Evolutionary conservation across 2,329 filamentous ascomycete species (phyloP).

Genomic region (Delphinella strobiligena): DNA sequence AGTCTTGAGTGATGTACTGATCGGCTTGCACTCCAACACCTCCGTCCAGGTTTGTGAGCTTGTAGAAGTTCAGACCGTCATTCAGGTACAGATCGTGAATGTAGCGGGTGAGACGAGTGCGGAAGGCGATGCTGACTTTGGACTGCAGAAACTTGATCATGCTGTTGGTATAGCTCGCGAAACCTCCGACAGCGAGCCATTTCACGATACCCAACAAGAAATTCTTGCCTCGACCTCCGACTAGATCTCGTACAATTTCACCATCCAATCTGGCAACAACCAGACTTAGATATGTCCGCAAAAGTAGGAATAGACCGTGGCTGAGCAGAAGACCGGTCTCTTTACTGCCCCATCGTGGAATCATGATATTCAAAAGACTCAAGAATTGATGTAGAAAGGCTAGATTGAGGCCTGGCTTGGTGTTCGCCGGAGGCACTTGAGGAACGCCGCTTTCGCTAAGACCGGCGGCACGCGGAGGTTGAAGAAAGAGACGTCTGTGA

Average conservation of each 20-base stretch:
- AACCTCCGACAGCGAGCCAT: slow-evolving; percentile 87
- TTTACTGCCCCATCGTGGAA: slow-evolving; percentile 89
- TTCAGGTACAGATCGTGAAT: slow-evolving; percentile 96
- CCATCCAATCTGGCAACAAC: slow-evolving; percentile 88
- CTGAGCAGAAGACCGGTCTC: slow-evolving; percentile 83
- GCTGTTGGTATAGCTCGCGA: slow-evolving; percentile 94
- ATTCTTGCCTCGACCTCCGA: slow-evolving; percentile 81
- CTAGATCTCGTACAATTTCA: slow-evolving; percentile 88
- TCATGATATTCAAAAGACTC: slow-evolving; percentile 93
- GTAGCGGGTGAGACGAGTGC: slow-evolving; percentile 85
- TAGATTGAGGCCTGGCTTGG: slow-evolving; percentile 87
- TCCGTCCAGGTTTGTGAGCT: slow-evolving; percentile 82
- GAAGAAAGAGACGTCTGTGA: slow-evolving; percentile 82
- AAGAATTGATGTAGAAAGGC: slow-evolving; percentile 96
- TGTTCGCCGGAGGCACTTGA: slow-evolving; percentile 72
- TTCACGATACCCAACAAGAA: slow-evolving; percentile 85
- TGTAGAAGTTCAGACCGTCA: slow-evolving; percentile 92
- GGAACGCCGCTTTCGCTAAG: slow-evolving; percentile 51
- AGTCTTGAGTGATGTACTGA: slow-evolving; percentile 94
- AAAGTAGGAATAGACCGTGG: slow-evolving; percentile 78
- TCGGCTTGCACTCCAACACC: slow-evolving; percentile 86
- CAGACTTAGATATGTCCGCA: slow-evolving; percentile 86
- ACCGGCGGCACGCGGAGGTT: slow-evolving; percentile 73
- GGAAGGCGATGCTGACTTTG: slow-evolving; percentile 96
- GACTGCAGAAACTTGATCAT: slow-evolving; percentile 99